Evolutionary conservation across 2,329 filamentous ascomycete species (phyloP), one percentile per base, ranked within the genome.

Genomic region (Harringtonia lauricola): DNA sequence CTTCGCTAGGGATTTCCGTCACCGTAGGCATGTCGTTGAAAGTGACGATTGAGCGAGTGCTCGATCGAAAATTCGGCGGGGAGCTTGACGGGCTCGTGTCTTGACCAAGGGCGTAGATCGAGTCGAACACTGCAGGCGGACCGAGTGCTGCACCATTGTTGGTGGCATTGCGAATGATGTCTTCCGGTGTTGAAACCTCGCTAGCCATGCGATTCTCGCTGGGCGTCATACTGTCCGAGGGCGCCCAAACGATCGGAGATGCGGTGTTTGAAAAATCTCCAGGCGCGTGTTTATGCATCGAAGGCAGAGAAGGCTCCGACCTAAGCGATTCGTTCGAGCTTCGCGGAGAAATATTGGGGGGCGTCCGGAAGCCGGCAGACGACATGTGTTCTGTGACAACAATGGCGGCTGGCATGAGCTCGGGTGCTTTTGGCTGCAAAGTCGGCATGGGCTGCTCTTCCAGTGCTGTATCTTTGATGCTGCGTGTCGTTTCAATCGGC

Each of bases 21-120:
- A 71, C 59, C 13, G 67, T 60, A n/a, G 70, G 69, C 48, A 64
- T 64, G 33, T 68, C 68, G 39, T 64, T 64, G 36, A 70, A 67
- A 7, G 63, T 63, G 22, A 66, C 57, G 3, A 67, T 54, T 17
- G 64, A 62, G 44, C 64, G 58, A 6, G 51, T 51, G 46, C 60
- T 62, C 26, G 60, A 59, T 13, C 58, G 56, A 41, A 66, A 56
- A 6, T 53, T 49, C 2, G 67, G 68, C 5, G 71, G 71, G 6
- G 72, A 74, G 55, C 67, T 72, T 3, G 70, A 66, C 4, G 67
- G 67, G 47, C 68, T 72, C 17, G 13, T 31, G 7, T 36, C 17
- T 63, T 58, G 34, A 24, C 17, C n/a, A 19, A 15, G 8, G 35
- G 38, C 7, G n/a, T n/a, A n/a, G n/a, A n/a, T n/a, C 18, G 8